Evolutionary conservation across 129 eudicot species (phyloP), one percentile per base, ranked within the genome.

Genomic region (Flaveria ramosissima): DNA sequence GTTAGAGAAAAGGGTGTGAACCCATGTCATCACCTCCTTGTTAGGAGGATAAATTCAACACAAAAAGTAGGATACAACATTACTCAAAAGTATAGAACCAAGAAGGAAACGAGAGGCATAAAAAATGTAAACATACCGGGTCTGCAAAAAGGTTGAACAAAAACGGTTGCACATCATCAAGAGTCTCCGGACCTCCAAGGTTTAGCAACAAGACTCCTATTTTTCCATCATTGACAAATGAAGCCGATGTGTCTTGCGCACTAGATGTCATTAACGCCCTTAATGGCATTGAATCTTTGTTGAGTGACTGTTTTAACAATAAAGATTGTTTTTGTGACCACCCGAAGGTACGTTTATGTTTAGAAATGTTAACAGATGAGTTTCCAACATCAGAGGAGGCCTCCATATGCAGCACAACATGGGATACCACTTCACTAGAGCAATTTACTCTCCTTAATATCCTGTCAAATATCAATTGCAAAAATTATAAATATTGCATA

Each of bases 151-250:
- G 98, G 78, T 93, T 93, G 80, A 90, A 93, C 70, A 93, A 75
- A 81, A 93, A 93, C 15, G 98, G 98, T 73, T 93, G 98, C 43
- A 93, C 98, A 61, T 93, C 98, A 71, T 93, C 98, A 74, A 93
- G 93, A 82, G 98, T 90, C 77, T 93, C 98, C 0, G 98, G 98
- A 19, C 98, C 98, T 65, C 98, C 98, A 80, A 93, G 98, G 71
- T 93, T 93, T 32, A 93, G 93, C 86, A 93, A 76, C 71, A 93
- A 79, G 24, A 93, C 98, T 68, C 98, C 98, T 71, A 93, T 77
- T 75, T 93, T 90, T 61, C 86, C 98, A 60, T 85, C 93, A 81
- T 68, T 71, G 74, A 82, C 65, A 59, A 81, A 61, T 56, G 83
- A 57, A 66, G 84, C 21, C 10, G 90, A 76, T 27, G 86, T 66